Base-by-base conservation (phyloP, 2,329 filamentous ascomycete genomes). In the Helotiales sp. region DNA sequence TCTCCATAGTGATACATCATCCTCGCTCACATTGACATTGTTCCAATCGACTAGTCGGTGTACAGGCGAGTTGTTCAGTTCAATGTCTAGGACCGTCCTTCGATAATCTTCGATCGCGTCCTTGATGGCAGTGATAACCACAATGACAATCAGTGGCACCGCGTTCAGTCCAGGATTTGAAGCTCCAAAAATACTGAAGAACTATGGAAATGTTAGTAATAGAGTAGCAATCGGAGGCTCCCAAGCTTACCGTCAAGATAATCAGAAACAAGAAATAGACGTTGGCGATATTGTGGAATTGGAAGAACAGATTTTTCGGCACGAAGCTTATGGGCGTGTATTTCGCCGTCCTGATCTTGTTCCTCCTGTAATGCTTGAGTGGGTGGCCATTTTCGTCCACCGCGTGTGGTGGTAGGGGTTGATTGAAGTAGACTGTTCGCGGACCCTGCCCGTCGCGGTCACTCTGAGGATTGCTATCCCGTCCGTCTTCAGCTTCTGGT, bases 221-320 rank as follows among this genome's bases (percentile, higher is more conserved):
- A 54, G 22, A 36, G 47, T 13, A 25, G 44, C 22, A 33, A 13
- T 34, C 19, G 17, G 8, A 48, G 22, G 8, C 12, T n/a, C n/a
- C n/a, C 9, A 33, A 46, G 82, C 93, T 81, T 87, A 98, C 95
- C 70, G 88, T 87, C 59, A 99, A 83, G 71, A 99, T 96, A 72
- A 97, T 93, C 68, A 93, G 83, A 76, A 98, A 97, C 67, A 98
- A 80, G 82, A 99, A 99, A 77, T 98, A 99, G 54, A 98, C 88
- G 74, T 99, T 99, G 71, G 95, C 95, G 69, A 99, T 89, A 71
- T 98, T 98, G 76, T 99, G 93, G 72, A 99, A 98, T 75, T 99
- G 96, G 64, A 96, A 91, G 86, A 88, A 99, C 70, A 99, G 72
- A 75, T 99, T 98, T 78, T 98, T 98, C 13, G 95, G 95, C 27